Percentiles rank a stretch among this genome's conserved stretches.
Conservation (phyloP, 805 yeast species). For the Scheffersomyces lignosus region DNA sequence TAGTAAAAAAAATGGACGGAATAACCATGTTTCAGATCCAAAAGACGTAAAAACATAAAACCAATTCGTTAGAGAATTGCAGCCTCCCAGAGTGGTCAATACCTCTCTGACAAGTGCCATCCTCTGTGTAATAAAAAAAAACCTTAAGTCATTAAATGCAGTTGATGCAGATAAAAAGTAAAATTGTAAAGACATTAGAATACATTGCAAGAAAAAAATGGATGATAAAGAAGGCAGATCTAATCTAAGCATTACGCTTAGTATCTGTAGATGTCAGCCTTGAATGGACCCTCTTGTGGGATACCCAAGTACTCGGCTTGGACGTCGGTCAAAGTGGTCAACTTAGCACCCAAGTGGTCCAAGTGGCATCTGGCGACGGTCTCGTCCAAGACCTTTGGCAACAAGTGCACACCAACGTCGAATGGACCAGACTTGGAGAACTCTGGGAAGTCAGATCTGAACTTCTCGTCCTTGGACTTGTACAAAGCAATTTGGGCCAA, state of each 20-base stretch:
- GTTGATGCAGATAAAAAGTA: constrained; percentile 44
- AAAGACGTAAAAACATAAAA: constrained; percentile 11
- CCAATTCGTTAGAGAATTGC: not conserved
- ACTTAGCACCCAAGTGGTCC: constrained; percentile 88
- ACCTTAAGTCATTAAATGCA: constrained; percentile 39
- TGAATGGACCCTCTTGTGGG: constrained; percentile 93
- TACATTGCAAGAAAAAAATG: not conserved
- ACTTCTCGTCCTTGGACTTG: constrained; percentile 80
- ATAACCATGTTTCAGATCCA: constrained; percentile 1
- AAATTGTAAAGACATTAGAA: constrained; percentile 9
- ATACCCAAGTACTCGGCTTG: constrained; percentile 95
- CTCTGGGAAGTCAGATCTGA: constrained; percentile 82
- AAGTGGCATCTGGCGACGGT: constrained; percentile 97
- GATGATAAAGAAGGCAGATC: constrained; percentile 7
- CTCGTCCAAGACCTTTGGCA: constrained; percentile 98
- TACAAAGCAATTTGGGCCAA: constrained; percentile 96
- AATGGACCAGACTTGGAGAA: constrained; percentile 92
- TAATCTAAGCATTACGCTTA: constrained; percentile 36
- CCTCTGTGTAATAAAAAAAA: no score
- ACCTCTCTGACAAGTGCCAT: no score
- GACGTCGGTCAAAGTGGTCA: constrained; percentile 68
- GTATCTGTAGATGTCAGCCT: constrained; percentile 97
- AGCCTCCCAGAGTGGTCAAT: constrained; percentile 10
- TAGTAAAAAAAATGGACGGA: constrained; percentile 9
- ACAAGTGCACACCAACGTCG: constrained; percentile 87